Conservation (phyloP, 1,284 basidiomycete species). For the Tilletia indica region DNA sequence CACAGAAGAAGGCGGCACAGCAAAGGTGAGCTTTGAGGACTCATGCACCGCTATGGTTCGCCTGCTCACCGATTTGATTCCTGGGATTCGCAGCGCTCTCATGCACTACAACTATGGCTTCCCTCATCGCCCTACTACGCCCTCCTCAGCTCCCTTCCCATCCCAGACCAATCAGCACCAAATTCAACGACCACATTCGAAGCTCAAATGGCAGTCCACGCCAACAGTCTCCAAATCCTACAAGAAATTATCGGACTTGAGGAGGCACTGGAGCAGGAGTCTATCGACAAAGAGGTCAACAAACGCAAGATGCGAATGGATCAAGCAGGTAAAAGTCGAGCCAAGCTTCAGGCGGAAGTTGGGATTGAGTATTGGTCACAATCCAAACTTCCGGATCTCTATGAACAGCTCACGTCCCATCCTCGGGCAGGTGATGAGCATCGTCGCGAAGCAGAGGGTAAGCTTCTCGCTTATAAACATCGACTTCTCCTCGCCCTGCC, state of each 20-base stretch:
- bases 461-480: constrained; percentile 39
- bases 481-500: constrained; percentile 39
- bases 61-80: background rate
- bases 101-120: constrained; percentile 69
- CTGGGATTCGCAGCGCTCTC: constrained; percentile 16
- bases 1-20: constrained; percentile 65
- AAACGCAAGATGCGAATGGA: constrained; percentile 45
- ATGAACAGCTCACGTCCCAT: constrained; percentile 44
- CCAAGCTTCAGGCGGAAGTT: constrained; percentile 36
- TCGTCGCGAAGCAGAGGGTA: constrained; percentile 41
- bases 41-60: background rate
- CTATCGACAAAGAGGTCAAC: constrained; percentile 42
- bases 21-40: constrained; percentile 60
- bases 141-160: constrained; percentile 68
- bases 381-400: constrained; percentile 37
- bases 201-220: constrained; percentile 68
- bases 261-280: constrained; percentile 37
- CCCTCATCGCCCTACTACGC: constrained; percentile 71
- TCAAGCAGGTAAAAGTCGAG: constrained; percentile 40
- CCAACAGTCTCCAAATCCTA: constrained; percentile 55
- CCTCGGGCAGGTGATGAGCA: constrained; percentile 41
- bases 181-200: constrained; percentile 57
- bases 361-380: constrained; percentile 32
- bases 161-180: constrained; percentile 74
- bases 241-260: constrained; percentile 40